Conservation (phyloP, 1,284 basidiomycete genomes). For the Moniliophthora roreri region DNA sequence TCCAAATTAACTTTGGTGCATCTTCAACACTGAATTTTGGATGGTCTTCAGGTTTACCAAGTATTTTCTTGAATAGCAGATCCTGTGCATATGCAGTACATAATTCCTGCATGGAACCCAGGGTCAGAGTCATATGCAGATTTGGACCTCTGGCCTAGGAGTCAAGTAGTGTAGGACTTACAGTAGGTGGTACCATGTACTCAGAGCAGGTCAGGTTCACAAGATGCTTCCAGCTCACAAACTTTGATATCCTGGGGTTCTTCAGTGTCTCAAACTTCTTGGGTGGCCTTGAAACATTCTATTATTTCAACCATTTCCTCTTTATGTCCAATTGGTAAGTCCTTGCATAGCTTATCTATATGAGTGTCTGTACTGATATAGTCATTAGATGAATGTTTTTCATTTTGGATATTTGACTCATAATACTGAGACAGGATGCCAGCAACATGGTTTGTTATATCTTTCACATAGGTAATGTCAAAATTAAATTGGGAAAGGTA, state of each 20-base stretch:
- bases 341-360: background rate
- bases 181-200: background rate
- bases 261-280: background rate
- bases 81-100: background rate
- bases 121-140: background rate
- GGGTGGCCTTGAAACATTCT: background rate
- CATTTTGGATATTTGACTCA: background rate
- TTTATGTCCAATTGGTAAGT: constrained; percentile 14
- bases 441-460: constrained; percentile 4
- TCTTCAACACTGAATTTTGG: background rate
- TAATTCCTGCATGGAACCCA: background rate
- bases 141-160: background rate
- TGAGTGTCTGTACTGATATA: background rate
- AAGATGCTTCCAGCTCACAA: background rate
- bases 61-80: background rate
- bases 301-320: background rate
- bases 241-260: constrained; percentile 5
- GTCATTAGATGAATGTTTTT: background rate
- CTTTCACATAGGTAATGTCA: constrained; percentile 11
- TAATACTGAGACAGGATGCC: constrained; percentile 13
- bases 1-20: background rate
- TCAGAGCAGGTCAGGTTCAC: background rate
- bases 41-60: constrained; percentile 2
- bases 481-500: constrained; percentile 9
- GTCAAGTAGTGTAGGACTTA: background rate